Conservation (phyloP, 2,329 filamentous ascomycete species). For the Eurotiales sp. region DNA sequence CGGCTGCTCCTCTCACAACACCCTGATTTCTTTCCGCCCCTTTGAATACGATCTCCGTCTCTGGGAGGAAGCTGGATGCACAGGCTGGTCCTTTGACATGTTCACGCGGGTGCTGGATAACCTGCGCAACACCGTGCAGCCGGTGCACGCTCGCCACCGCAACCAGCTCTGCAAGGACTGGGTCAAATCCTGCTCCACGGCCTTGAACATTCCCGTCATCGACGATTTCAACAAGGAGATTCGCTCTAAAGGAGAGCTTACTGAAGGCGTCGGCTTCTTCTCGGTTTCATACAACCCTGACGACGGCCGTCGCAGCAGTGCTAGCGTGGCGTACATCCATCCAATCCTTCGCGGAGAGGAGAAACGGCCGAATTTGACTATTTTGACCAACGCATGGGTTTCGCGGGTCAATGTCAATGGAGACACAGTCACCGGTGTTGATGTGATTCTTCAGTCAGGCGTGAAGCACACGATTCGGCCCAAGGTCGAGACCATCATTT, state of each 20-base stretch:
- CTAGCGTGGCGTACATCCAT: conserved; percentile 89
- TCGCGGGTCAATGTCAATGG: conserved; percentile 70
- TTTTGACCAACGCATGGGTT: conserved; percentile 86
- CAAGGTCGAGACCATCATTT: conserved; percentile 73
- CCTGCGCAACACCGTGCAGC: conserved; percentile 84
- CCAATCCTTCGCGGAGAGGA: conserved; percentile 82
- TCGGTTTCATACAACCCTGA: conserved; percentile 89
- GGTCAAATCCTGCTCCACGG: conserved; percentile 74
- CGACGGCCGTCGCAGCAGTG: conserved; percentile 76
- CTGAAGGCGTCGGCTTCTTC: conserved; percentile 81
- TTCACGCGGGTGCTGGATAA: conserved; percentile 80
- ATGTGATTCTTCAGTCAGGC: conserved; percentile 62
- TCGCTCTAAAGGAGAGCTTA: conserved; percentile 65
- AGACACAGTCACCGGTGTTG: conserved; percentile 68
- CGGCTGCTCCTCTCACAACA: conserved; percentile 92
- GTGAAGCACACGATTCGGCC: conserved; percentile 55
- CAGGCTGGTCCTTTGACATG: conserved; percentile 81
- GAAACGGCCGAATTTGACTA: conserved; percentile 75
- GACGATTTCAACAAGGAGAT: conserved; percentile 87
- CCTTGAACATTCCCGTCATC: conserved; percentile 75
- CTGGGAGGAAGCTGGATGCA: conserved; percentile 78
- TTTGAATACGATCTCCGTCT: conserved; percentile 84
- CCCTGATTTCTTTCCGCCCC: conserved; percentile 85
- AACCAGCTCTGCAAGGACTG: conserved; percentile 92
- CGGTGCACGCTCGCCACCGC: conserved; percentile 76